Conservation (phyloP, 2,329 filamentous ascomycete species). For the Fusarium sp. region DNA sequence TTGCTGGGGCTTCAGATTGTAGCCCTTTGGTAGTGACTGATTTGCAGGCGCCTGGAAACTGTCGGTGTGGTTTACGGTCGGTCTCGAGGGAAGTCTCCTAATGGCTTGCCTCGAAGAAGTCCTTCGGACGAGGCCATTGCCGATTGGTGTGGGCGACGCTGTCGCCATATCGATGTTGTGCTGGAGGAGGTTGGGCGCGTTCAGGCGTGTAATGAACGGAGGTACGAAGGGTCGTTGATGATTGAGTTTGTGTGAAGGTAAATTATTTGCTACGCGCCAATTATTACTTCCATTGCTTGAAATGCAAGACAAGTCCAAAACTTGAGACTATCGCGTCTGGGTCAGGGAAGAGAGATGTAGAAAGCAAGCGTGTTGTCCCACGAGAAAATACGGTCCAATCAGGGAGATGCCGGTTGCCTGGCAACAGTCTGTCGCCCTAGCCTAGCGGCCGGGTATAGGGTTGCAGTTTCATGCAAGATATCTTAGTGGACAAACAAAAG, state of each 20-base stretch:
- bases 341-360: slow-evolving; percentile 41
- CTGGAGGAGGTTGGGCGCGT: slow-evolving; percentile 40
- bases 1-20: slow-evolving; percentile 61
- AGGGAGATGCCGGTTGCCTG: slow-evolving; percentile 49
- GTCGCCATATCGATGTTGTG: slow-evolving; percentile 60
- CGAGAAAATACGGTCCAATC: slow-evolving; percentile 50
- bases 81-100: slow-evolving; percentile 63
- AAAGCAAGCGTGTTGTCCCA: slow-evolving; percentile 47
- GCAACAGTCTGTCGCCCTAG: slow-evolving; percentile 46
- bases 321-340: slow-evolving; percentile 55
- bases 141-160: slow-evolving; percentile 68
- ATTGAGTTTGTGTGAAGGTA: slow-evolving; percentile 40
- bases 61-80: slow-evolving; percentile 60
- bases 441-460: slow-evolving; percentile 29
- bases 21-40: slow-evolving; percentile 49
- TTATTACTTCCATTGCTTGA: slow-evolving; percentile 55
- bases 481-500: not conserved
- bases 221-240: slow-evolving; percentile 37
- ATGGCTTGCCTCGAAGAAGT: slow-evolving; percentile 69
- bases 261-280: slow-evolving; percentile 58
- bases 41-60: slow-evolving; percentile 56
- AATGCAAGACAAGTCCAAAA: slow-evolving; percentile 51
- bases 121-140: slow-evolving; percentile 63
- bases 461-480: slow-evolving; percentile 30
- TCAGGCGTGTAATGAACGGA: slow-evolving; percentile 27